These are phyloP conservation scores for Canna indica DNA, from an alignment of 176 grass and related monocot species.

Conservation along the genomic window DNA sequence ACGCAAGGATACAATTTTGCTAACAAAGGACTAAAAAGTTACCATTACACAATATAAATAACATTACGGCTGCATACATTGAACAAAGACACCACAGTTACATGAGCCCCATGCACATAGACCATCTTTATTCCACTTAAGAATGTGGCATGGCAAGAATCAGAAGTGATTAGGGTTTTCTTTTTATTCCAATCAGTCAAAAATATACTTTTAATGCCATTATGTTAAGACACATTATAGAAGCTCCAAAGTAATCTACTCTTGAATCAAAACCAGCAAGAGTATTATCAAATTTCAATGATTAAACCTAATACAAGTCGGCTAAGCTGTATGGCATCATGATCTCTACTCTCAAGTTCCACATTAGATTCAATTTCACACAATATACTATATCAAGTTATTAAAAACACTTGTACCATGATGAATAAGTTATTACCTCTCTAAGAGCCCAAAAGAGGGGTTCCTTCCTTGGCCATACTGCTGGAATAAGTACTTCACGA, in stretches of 20 bases:
- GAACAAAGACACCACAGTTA: no score
- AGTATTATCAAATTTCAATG: neutral
- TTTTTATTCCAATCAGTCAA: neutral
- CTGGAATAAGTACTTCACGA: conserved; percentile 70
- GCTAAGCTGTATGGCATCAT: neutral
- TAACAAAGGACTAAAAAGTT: neutral
- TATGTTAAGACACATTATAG: neutral
- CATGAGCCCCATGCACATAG: no score
- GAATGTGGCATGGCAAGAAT: neutral
- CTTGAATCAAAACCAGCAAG: neutral
- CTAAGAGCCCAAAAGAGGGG: conserved; percentile 70
- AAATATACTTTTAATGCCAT: neutral
- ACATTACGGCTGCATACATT: neutral
- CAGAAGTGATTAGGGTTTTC: neutral
- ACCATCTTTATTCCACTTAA: neutral
- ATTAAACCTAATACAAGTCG: neutral
- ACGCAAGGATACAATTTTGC: neutral
- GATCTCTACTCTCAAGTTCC: neutral
- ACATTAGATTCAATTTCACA: neutral
- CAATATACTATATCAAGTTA: neutral
- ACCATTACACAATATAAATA: neutral
- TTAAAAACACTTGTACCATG: neutral
- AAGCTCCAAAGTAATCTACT: neutral
- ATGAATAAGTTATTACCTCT: conserved; percentile 45
- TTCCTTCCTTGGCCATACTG: conserved; percentile 75